These are phyloP conservation scores for Fusarium pseudonygamai DNA, from an alignment of 2,329 filamentous ascomycete species.

Conservation along the genomic window DNA sequence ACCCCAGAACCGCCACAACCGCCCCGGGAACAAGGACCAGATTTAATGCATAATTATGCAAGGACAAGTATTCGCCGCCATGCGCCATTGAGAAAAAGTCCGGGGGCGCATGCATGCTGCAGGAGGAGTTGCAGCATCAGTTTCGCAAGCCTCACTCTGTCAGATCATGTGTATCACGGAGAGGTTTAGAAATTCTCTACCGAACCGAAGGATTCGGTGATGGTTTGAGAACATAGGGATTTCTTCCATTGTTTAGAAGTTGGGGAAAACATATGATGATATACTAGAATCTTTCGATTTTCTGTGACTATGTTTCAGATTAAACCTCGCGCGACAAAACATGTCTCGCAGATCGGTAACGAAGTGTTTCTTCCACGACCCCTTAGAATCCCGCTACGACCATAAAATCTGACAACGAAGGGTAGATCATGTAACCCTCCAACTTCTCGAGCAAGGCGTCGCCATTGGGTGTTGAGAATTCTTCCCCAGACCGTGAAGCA, in stretches of 20 bases:
- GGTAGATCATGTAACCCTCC: slow-evolving; percentile 22
- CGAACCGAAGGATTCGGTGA: background rate
- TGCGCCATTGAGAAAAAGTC: slow-evolving; percentile 5
- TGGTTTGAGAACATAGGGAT: background rate
- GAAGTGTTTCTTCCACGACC: background rate
- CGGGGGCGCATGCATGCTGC: slow-evolving; percentile 14
- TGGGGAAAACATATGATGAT: slow-evolving; percentile 1
- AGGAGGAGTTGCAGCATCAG: slow-evolving; percentile 7
- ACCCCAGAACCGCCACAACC: slow-evolving; percentile 11
- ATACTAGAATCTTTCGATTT: slow-evolving; percentile 23
- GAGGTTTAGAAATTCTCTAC: background rate
- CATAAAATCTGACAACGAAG: background rate
- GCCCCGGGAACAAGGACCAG: slow-evolving; percentile 9
- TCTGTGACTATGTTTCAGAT: slow-evolving; percentile 14
- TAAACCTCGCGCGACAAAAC: slow-evolving; percentile 16
- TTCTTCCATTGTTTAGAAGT: background rate
- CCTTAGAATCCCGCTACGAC: background rate
- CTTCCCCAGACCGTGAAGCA: slow-evolving; percentile 17
- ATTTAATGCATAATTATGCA: background rate
- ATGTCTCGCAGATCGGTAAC: slow-evolving; percentile 13
- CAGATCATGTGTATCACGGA: slow-evolving; percentile 22
- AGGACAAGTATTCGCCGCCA: slow-evolving; percentile 3
- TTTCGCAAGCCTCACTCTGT: slow-evolving; percentile 5
- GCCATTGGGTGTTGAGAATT: background rate
- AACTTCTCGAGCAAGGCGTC: background rate